phyloP scores from a whole-genome alignment of 352 stramenopile species.

The Pythium utonaiense region DNA sequence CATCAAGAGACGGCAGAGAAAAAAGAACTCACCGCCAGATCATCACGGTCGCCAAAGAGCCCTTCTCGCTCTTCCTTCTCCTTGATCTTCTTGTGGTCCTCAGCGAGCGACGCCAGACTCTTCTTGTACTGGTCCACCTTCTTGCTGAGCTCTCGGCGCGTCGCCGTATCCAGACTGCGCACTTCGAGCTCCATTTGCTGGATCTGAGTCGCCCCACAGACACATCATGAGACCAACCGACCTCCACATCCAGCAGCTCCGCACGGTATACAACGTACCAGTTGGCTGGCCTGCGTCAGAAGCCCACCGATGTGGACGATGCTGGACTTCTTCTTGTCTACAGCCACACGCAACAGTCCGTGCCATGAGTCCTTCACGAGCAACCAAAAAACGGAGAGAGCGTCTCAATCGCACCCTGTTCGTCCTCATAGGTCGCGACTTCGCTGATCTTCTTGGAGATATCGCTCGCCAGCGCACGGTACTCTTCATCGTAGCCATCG shows the following conservation, averaged over 20 bases:
- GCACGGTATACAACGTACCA: constrained; percentile 34
- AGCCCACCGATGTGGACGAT: constrained; percentile 78
- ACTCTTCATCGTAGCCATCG: constrained; percentile 88
- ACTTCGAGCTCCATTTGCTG: constrained; percentile 89
- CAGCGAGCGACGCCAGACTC: constrained; percentile 73
- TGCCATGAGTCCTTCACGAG: neutral
- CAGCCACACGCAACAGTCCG: neutral
- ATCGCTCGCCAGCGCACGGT: constrained; percentile 75
- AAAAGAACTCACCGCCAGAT: constrained; percentile 40
- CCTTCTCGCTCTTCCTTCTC: constrained; percentile 83
- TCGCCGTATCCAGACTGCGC: constrained; percentile 73
- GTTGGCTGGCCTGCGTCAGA: constrained; percentile 76
- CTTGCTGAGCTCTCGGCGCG: constrained; percentile 82
- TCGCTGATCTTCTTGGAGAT: constrained; percentile 90
- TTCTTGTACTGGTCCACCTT: constrained; percentile 91
- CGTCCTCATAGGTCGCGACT: constrained; percentile 80
- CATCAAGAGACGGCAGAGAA: too few species aligned
- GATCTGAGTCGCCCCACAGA: constrained; percentile 36
- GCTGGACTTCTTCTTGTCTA: constrained; percentile 86
- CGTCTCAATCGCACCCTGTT: constrained; percentile 42
- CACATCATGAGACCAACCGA: neutral
- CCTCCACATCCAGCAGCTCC: neutral
- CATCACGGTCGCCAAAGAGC: constrained; percentile 77
- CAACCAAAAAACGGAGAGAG: neutral
- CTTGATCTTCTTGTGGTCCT: constrained; percentile 77